Evolutionary conservation across 164 flowering plant species (phyloP), one percentile per base, ranked within the genome.

Genomic region (Sextonia rubra): DNA sequence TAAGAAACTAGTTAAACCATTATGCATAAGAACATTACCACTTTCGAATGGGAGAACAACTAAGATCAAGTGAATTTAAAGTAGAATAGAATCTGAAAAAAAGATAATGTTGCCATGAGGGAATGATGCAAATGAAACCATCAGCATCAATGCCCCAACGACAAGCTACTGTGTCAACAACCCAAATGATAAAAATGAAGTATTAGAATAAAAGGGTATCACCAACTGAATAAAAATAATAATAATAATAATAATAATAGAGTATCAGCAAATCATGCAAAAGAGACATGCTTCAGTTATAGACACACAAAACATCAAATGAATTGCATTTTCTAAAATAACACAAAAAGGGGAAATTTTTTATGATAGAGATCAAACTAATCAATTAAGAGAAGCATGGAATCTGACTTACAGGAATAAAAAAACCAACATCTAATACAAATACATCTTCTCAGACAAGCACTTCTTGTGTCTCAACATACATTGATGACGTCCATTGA

Each of bases 401-500:
- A 25, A 62, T 24, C 20, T 62, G 65, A 62, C 8, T 2, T 62
- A 62, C 29, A 62, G 27, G 17, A 27, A 62, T 23, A 23, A 62
- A 23, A 9, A 62, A 29, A 64, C n/a, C n/a, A 61, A 20, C 18
- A 27, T 14, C 27, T 64, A 64, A 30, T 17, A 64, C 27, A 47
- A 61, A 64, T 27, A 64, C 11, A 27, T 25, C 67, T 30, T 20
- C 62, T 61, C 26, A 52, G 49, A 17, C 20, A 69, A 12, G 44
- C 6, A n/a, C 22, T 55, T 55, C n/a, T 23, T 55, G 23, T 14
- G 63, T 22, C 8, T 56, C 8, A 32, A 82, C 87, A 64, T 87
- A 92, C 99, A 92, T 78, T 78, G 95, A 84, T 72, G 97, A 89
- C 70, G n/a, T n/a, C n/a, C n/a, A n/a, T n/a, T n/a, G n/a, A 29